phyloP scores from a whole-genome alignment of 2,329 filamentous ascomycete species.

The Dactylellina leptospora region DNA sequence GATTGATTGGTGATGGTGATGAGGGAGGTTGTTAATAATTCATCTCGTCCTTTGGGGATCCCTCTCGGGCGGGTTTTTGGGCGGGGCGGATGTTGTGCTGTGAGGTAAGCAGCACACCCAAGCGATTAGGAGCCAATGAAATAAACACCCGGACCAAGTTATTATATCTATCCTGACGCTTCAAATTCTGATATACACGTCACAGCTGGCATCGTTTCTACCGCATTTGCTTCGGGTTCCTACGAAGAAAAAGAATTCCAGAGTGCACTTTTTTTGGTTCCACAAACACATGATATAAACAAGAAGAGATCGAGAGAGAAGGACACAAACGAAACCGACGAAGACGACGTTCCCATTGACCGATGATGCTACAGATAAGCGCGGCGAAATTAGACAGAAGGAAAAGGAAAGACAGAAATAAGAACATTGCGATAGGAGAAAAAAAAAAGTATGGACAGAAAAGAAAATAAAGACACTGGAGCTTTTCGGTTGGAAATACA shows the following conservation, averaged over 20 bases:
- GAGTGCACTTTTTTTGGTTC: too few species aligned
- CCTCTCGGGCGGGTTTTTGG: conserved; percentile 19
- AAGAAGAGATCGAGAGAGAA: neutral
- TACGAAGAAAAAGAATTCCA: too few species aligned
- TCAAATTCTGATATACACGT: too few species aligned
- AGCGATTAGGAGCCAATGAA: too few species aligned
- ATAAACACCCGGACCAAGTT: too few species aligned
- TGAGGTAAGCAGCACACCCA: conserved; percentile 26
- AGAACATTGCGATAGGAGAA: neutral
- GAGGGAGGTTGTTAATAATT: too few species aligned
- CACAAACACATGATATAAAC: too few species aligned
- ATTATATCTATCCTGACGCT: too few species aligned
- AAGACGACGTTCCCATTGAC: conserved; percentile 36
- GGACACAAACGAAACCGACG: neutral
- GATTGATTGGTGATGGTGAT: neutral
- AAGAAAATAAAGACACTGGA: neutral
- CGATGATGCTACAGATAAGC: conserved; percentile 34
- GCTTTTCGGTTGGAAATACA: conserved; percentile 44
- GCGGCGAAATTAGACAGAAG: conserved; percentile 9
- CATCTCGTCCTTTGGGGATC: too few species aligned
- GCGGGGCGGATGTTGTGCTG: neutral
- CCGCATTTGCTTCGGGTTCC: too few species aligned
- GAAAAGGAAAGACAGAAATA: conserved; percentile 2
- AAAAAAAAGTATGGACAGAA: neutral
- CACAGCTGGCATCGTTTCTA: too few species aligned